phyloP scores from a whole-genome alignment of 305 asterid genomes.

The Solanum chacoense region DNA sequence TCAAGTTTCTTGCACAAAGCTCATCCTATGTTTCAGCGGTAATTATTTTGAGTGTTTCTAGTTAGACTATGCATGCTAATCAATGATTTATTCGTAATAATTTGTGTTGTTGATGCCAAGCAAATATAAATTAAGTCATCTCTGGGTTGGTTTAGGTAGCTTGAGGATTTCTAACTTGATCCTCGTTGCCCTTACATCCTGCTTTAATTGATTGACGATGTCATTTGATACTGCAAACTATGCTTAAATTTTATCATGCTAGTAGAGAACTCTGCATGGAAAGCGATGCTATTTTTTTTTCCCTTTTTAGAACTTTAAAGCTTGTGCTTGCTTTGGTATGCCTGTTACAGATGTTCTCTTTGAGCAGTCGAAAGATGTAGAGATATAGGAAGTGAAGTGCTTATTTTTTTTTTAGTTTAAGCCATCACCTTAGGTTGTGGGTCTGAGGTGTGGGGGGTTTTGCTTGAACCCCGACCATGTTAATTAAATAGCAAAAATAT shows the following conservation, averaged over 20 bases:
- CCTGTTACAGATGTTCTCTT: background rate
- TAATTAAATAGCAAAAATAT: background rate
- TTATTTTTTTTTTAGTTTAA: background rate
- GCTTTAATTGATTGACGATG: background rate
- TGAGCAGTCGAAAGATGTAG: background rate
- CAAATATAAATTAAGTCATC: background rate
- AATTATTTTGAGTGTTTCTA: background rate
- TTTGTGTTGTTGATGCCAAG: background rate
- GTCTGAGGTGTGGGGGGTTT: background rate
- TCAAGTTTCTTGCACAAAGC: constrained; percentile 31
- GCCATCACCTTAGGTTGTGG: background rate
- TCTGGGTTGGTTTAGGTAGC: background rate
- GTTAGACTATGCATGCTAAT: background rate
- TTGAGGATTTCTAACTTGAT: background rate
- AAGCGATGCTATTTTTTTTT: background rate
- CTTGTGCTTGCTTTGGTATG: background rate
- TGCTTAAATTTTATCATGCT: background rate
- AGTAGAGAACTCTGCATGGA: background rate
- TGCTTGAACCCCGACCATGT: background rate
- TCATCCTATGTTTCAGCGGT: constrained; percentile 36
- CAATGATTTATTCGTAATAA: background rate
- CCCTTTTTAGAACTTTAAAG: background rate
- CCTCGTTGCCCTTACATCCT: background rate
- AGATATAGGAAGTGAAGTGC: background rate
- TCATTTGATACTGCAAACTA: background rate